These are phyloP conservation scores for Arbutus unedo DNA, from an alignment of 148 eudicot species.

Conservation along the genomic window DNA sequence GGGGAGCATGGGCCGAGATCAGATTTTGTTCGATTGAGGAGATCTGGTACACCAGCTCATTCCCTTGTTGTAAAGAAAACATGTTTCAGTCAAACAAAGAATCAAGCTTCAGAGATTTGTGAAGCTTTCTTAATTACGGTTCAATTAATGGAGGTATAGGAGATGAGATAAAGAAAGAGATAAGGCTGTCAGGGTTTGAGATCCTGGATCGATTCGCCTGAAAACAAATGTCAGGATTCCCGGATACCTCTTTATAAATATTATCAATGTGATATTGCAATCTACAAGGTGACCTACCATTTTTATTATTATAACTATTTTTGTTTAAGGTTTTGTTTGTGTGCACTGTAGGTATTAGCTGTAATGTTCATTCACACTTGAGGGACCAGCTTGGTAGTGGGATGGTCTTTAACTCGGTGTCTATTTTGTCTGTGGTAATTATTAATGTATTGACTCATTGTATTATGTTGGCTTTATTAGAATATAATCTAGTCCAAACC, in stretches of 20 bases:
- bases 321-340: not conserved
- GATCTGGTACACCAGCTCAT: constrained; percentile 20
- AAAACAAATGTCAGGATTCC: not conserved
- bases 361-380: not conserved
- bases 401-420: too few relatives aligned
- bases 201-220: not conserved
- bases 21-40: constrained; percentile 18
- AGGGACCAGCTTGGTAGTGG: too few relatives aligned
- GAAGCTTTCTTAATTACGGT: not conserved
- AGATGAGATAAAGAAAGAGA: not conserved
- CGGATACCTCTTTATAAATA: not conserved
- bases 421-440: too few relatives aligned
- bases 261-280: not conserved
- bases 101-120: not conserved
- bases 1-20: constrained; percentile 8
- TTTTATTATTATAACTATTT: not conserved
- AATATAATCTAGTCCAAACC: too few relatives aligned
- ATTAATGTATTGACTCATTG: too few relatives aligned
- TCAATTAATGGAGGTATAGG: not conserved
- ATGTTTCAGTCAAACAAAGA: not conserved
- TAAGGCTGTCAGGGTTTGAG: constrained; percentile 3
- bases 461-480: too few relatives aligned
- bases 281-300: not conserved
- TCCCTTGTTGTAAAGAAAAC: constrained; percentile 24
- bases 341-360: not conserved